Evolutionary conservation across 495 filamentous ascomycete species (phyloP).

Genomic region (Massariosphaeria phaeospora): DNA sequence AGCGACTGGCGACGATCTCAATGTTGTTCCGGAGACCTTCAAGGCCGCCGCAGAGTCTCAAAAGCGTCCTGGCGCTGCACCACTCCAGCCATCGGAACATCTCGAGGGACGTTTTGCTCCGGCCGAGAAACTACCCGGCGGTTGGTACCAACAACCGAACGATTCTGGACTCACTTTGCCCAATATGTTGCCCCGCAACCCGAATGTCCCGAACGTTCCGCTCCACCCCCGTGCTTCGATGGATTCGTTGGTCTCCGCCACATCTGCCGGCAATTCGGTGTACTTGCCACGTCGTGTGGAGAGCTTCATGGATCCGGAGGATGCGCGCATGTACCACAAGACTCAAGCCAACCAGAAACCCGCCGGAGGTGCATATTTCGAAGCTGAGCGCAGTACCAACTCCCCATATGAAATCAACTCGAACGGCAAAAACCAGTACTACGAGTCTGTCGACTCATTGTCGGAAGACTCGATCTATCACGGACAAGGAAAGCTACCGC

Average conservation of each 20-base stretch:
- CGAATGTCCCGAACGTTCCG: constrained; percentile 47
- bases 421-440: constrained; percentile 5
- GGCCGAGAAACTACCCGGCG: constrained; percentile 54
- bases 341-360: constrained; percentile 34
- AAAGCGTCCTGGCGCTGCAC: constrained; percentile 42
- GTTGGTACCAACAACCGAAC: constrained; percentile 60
- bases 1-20: constrained; percentile 80
- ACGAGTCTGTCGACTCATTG: constrained; percentile 28
- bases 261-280: constrained; percentile 58
- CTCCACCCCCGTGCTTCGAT: constrained; percentile 61
- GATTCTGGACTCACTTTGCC: constrained; percentile 45
- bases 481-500: constrained; percentile 5
- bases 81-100: constrained; percentile 66
- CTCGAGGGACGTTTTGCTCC: constrained; percentile 69
- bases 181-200: constrained; percentile 44
- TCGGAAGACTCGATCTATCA: constrained; percentile 28
- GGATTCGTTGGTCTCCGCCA: constrained; percentile 63
- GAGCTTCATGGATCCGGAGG: constrained; percentile 60
- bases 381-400: constrained; percentile 18
- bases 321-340: constrained; percentile 34
- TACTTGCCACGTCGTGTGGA: constrained; percentile 74
- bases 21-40: constrained; percentile 87
- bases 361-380: constrained; percentile 39
- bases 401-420: constrained; percentile 7
- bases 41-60: constrained; percentile 61